Evolutionary conservation across 1,139 yeast species (phyloP).

Genomic region (Scheffersomyces titani): DNA sequence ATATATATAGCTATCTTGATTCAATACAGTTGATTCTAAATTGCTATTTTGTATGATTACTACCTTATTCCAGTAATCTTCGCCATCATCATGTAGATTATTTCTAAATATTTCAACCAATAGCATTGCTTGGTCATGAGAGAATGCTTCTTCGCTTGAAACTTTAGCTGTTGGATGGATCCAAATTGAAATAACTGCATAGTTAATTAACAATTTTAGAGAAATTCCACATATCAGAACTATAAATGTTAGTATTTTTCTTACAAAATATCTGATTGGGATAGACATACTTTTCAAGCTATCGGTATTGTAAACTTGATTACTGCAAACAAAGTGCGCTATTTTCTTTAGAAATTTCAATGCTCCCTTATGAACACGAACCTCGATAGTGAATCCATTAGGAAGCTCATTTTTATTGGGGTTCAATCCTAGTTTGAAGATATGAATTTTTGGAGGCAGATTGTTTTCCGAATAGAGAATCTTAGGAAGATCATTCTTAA

Average conservation of each 20-base stretch:
- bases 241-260: neutral
- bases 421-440: slow-evolving; percentile 11
- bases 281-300: neutral
- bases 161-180: slow-evolving; percentile 11
- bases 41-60: slow-evolving; percentile 17
- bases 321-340: slow-evolving; percentile 6
- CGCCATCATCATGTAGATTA: slow-evolving; percentile 7
- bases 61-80: slow-evolving; percentile 5
- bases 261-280: neutral
- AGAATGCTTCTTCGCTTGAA: neutral
- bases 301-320: slow-evolving; percentile 7
- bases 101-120: slow-evolving; percentile 16
- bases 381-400: slow-evolving; percentile 34
- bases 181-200: slow-evolving; percentile 25
- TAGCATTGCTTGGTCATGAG: neutral
- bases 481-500: slow-evolving; percentile 1
- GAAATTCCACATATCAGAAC: slow-evolving; percentile 19
- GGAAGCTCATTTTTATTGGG: slow-evolving; percentile 25
- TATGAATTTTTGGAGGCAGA: slow-evolving; percentile 1
- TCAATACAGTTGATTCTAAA: neutral
- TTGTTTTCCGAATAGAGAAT: neutral
- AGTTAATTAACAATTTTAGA: slow-evolving; percentile 14
- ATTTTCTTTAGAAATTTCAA: slow-evolving; percentile 4
- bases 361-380: slow-evolving; percentile 6
- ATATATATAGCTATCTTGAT: neutral